Conservation (phyloP, 371 early-diverging fungal species). For the Phascolomyces articulosus region DNA sequence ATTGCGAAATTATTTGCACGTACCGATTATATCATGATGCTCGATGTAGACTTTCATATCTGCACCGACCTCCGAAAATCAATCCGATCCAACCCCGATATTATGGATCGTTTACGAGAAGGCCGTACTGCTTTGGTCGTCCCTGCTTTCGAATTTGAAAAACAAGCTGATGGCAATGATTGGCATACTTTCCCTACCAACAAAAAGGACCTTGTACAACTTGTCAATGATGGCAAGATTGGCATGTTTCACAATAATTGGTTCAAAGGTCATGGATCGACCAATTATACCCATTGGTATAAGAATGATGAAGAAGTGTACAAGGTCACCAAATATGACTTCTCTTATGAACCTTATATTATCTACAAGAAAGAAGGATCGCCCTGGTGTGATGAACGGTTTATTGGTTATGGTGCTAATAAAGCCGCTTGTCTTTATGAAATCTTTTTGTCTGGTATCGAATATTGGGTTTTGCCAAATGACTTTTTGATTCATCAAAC, state of each 20-base stretch:
- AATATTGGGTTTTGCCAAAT: slow-evolving; percentile 65
- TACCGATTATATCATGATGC: slow-evolving; percentile 69
- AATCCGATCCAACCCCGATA: slow-evolving; percentile 38
- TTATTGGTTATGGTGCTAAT: slow-evolving; percentile 76
- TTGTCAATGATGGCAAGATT: slow-evolving; percentile 48
- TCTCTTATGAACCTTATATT: slow-evolving; percentile 72
- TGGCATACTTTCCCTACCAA: slow-evolving; percentile 57
- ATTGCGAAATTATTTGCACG: slow-evolving; percentile 71
- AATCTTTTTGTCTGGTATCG: slow-evolving; percentile 67
- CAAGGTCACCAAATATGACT: slow-evolving; percentile 62
- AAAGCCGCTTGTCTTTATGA: slow-evolving; percentile 77
- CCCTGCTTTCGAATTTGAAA: slow-evolving; percentile 69
- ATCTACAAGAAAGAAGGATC: slow-evolving; percentile 62
- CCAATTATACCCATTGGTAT: slow-evolving; percentile 66
- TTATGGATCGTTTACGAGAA: slow-evolving; percentile 42
- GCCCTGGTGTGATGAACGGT: slow-evolving; percentile 78
- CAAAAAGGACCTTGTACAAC: slow-evolving; percentile 46
- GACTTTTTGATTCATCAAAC: slow-evolving; percentile 74
- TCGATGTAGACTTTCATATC: slow-evolving; percentile 72
- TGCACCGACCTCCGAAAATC: slow-evolving; percentile 63
- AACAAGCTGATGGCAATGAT: slow-evolving; percentile 57
- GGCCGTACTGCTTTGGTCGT: slow-evolving; percentile 63
- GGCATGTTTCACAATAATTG: slow-evolving; percentile 67
- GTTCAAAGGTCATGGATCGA: slow-evolving; percentile 68
- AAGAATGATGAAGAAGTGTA: slow-evolving; percentile 44